phyloP scores from a whole-genome alignment of 805 yeast species.

The Lipomyces oligophaga region DNA sequence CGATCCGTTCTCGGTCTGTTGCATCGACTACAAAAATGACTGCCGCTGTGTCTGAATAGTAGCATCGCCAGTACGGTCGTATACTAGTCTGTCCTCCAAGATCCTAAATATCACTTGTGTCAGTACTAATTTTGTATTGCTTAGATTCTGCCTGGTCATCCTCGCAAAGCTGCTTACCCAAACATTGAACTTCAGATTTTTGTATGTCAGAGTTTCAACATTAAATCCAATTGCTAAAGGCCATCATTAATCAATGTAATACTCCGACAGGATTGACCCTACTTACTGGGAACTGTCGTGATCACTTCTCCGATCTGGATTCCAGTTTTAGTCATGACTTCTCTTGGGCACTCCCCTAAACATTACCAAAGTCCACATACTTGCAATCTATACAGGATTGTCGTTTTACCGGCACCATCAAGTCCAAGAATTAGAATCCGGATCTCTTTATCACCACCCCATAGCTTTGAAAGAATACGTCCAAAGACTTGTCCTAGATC shows the following conservation, averaged over 20 bases:
- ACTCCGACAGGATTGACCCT: too few relatives aligned
- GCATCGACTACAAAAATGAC: conserved; percentile 83
- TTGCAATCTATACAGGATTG: conserved; percentile 84
- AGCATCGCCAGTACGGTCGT: conserved; percentile 92
- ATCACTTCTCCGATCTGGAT: conserved; percentile 66
- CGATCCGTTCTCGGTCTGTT: conserved; percentile 65
- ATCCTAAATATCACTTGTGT: conserved; percentile 40
- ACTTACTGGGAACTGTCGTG: conserved; percentile 71
- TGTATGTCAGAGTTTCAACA: conserved; percentile 78
- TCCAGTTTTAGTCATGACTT: neutral
- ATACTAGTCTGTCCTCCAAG: conserved; percentile 94
- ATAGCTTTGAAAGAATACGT: conserved; percentile 74
- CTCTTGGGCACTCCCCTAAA: neutral
- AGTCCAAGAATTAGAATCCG: conserved; percentile 84
- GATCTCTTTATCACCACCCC: conserved; percentile 75
- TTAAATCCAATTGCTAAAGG: conserved; percentile 49
- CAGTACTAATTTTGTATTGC: neutral
- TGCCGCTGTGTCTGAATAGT: conserved; percentile 89
- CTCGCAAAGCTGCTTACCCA: conserved; percentile 46
- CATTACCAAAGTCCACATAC: conserved; percentile 49
- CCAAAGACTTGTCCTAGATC: conserved; percentile 77
- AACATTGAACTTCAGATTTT: conserved; percentile 76
- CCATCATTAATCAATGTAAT: neutral
- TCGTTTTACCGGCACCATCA: conserved; percentile 93
- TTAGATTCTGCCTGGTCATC: too few relatives aligned